Percentiles rank a stretch among this genome's conserved stretches.
phyloP scores from a whole-genome alignment of 179 eudicot genomes.

The Vitellaria paradoxa region DNA sequence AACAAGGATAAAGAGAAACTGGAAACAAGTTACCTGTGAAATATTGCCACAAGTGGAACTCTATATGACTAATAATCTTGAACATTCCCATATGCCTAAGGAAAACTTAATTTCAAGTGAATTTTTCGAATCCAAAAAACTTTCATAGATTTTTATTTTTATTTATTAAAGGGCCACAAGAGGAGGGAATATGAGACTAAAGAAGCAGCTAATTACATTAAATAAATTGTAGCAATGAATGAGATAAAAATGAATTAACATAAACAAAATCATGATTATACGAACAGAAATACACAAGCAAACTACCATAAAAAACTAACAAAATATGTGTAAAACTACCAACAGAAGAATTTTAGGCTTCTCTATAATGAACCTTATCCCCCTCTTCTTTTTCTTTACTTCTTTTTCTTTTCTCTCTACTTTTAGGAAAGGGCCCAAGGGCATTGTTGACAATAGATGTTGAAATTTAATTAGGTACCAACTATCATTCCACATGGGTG shows the following conservation, averaged over 20 bases:
- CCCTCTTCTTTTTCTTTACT: not conserved
- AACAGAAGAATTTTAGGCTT: not conserved
- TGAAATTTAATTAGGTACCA: slow-evolving; percentile 12
- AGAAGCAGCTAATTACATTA: too few species aligned
- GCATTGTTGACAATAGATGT: slow-evolving; percentile 14
- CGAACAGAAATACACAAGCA: not conserved
- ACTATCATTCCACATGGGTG: slow-evolving; percentile 8
- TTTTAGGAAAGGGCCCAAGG: not conserved
- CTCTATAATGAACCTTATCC: not conserved
- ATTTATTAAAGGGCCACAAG: not conserved
- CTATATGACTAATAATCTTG: not conserved
- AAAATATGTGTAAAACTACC: too few species aligned
- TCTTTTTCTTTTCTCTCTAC: not conserved
- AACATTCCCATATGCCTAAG: not conserved
- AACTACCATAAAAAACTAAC: not conserved
- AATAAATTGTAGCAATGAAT: too few species aligned
- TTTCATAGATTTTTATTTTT: too few species aligned
- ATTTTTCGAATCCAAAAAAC: not conserved
- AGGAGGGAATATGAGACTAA: not conserved
- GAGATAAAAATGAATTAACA: too few species aligned
- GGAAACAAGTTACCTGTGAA: too few species aligned
- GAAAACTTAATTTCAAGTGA: not conserved
- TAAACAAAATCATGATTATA: not conserved
- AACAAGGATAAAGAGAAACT: too few species aligned
- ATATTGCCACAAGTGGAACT: too few species aligned